Evolutionary conservation across 768 basidiomycete species (phyloP).

Genomic region (Baorangia bicolor): DNA sequence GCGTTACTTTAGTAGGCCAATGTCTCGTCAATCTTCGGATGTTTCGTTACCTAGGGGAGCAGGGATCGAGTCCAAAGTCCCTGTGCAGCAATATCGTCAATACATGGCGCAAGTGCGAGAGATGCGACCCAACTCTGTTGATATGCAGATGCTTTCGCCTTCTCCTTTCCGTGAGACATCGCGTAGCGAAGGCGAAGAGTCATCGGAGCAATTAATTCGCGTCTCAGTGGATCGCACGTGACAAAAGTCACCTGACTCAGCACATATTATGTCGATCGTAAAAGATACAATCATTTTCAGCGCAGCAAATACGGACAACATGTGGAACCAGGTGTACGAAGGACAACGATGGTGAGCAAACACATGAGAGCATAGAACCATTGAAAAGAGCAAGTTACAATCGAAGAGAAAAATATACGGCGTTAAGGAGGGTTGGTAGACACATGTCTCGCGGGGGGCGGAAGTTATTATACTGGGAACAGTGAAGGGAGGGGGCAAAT

Average conservation of each 20-base stretch:
- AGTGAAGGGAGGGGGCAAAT: slow-evolving; percentile 3
- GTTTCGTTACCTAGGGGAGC: slow-evolving; percentile 36
- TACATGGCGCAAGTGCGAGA: background rate
- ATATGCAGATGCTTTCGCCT: slow-evolving; percentile 17
- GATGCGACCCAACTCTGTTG: slow-evolving; percentile 16
- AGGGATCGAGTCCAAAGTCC: slow-evolving; percentile 29
- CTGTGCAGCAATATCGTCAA: slow-evolving; percentile 9
- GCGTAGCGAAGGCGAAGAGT: background rate
- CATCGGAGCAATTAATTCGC: background rate
- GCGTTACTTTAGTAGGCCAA: background rate
- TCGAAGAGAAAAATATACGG: slow-evolving; percentile 7
- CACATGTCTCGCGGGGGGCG: slow-evolving; percentile 28
- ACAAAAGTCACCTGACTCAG: slow-evolving; percentile 12
- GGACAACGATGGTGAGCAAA: slow-evolving; percentile 15
- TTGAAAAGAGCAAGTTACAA: slow-evolving; percentile 23
- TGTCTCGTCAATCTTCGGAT: background rate
- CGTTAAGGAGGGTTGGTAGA: slow-evolving; percentile 20
- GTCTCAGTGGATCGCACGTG: slow-evolving; percentile 11
- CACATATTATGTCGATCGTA: slow-evolving; percentile 18
- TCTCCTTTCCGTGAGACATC: slow-evolving; percentile 21
- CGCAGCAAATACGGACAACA: slow-evolving; percentile 32
- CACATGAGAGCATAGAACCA: slow-evolving; percentile 29
- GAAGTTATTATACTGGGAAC: slow-evolving; percentile 22
- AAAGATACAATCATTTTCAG: slow-evolving; percentile 33
- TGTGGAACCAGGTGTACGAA: slow-evolving; percentile 22